Evolutionary conservation across 495 filamentous ascomycete species (phyloP), one percentile per base, ranked within the genome.

Genomic region (Penicillium riverlandense): DNA sequence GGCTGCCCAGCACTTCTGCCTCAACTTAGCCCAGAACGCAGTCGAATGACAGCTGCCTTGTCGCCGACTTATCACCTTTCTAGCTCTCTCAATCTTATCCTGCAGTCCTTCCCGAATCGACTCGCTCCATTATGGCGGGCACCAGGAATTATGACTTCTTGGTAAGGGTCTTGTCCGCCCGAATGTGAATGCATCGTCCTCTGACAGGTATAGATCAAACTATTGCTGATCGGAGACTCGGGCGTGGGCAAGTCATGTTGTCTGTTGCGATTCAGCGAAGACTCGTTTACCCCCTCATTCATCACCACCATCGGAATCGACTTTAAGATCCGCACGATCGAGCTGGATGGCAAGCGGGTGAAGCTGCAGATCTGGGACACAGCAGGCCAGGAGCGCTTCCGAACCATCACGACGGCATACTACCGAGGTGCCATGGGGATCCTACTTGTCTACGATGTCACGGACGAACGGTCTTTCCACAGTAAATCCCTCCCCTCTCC

Each of bases 311-410:
- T 99, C 67, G 92, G 92, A 45, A 99, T 99, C 71, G 92, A 99
- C 67, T 98, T 98, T 74, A 98, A 98, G 76, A 98, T 98, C 55
- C 80, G 92, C 38, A 98, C 92, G 45, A 98, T 98, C 69, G 92
- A 98, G 69, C 70, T 98, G 47, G 92, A 98, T 60, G 90, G 91
- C 50, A 98, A 98, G 81, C 75, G 91, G 40, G 91, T 98, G 46
- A 98, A 98, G 74, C 72, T 98, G 61, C 92, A 98, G 72, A 98
- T 98, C 63, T 98, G 92, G 92, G 92, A 98, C 59, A 98, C 92
- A 12, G 92, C 92, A 45, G 92, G 92, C 11, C 92, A 98, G 67
- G 92, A 98, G 69, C 83, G 92, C 38, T 98, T 98, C 76, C 79
- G 92, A 51, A 98, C 92, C 44, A 98, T 98, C 72, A 98, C 92